Conservation (phyloP, 1,139 yeast genomes). For the Kluyveromyces marxianus region DNA sequence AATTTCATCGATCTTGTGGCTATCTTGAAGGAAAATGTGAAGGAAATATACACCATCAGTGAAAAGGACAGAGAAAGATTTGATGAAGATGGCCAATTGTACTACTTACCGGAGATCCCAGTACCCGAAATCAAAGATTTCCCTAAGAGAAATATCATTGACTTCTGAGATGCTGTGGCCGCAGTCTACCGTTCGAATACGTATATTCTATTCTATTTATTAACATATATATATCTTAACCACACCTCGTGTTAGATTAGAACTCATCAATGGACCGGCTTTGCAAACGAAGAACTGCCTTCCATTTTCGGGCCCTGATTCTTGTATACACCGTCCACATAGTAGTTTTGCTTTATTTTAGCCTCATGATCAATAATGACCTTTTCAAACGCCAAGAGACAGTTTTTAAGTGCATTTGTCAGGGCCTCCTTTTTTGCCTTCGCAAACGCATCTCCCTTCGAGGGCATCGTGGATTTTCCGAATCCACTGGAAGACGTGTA, state of each 20-base stretch:
- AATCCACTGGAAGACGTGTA: conserved; percentile 24
- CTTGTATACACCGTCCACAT: conserved; percentile 25
- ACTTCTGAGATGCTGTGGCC: conserved; percentile 33
- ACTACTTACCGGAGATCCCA: conserved; percentile 66
- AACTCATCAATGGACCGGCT: not conserved
- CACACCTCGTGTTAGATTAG: not conserved
- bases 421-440: conserved; percentile 29
- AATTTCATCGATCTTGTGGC: conserved; percentile 52
- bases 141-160: conserved; percentile 49
- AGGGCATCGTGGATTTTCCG: conserved; percentile 19
- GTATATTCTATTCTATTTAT: not conserved
- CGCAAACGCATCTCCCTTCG: conserved; percentile 24
- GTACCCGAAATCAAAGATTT: conserved; percentile 54
- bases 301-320: conserved; percentile 7
- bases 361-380: conserved; percentile 23
- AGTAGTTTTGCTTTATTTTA: conserved; percentile 24
- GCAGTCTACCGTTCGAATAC: not conserved
- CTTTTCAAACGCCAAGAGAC: conserved; percentile 24
- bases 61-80: conserved; percentile 82
- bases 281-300: not conserved
- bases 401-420: conserved; percentile 25
- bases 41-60: conserved; percentile 70
- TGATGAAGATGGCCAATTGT: conserved; percentile 82
- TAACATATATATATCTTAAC: not conserved
- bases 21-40: conserved; percentile 50